Evolutionary conservation across 139 green algal genomes (phyloP).

Genomic region (Asterochloris sp.): DNA sequence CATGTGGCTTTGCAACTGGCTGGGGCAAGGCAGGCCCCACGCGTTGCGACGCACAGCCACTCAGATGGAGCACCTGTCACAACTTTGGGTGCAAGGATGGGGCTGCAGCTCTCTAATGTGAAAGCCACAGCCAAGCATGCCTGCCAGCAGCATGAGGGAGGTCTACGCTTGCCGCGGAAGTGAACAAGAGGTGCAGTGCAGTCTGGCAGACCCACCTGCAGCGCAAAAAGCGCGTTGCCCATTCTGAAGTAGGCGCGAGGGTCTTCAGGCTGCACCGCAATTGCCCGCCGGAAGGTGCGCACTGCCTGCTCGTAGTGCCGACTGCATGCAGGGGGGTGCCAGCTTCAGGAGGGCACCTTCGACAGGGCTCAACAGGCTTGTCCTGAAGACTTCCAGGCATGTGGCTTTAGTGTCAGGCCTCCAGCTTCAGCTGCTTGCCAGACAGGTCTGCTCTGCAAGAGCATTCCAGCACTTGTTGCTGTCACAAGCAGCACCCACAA

Average conservation of each 20-base stretch:
- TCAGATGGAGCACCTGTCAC: too few relatives aligned
- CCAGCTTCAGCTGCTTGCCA: background rate
- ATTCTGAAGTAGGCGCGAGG: slow-evolving; percentile 57
- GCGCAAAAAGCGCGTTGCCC: slow-evolving; percentile 59
- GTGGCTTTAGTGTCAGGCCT: background rate
- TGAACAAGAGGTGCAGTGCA: too few relatives aligned
- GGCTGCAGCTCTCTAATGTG: too few relatives aligned
- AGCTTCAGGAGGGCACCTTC: background rate
- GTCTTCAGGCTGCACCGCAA: slow-evolving; percentile 34
- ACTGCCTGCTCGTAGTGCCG: slow-evolving; percentile 28
- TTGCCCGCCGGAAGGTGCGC: slow-evolving; percentile 43
- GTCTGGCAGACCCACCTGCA: background rate
- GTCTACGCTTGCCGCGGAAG: too few relatives aligned
- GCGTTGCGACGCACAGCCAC: too few relatives aligned
- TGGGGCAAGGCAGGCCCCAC: too few relatives aligned
- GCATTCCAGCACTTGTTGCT: background rate
- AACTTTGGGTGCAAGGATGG: too few relatives aligned
- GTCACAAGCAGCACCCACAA: background rate
- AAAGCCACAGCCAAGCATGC: too few relatives aligned
- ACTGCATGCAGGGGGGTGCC: slow-evolving; percentile 17
- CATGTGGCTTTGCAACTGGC: too few relatives aligned
- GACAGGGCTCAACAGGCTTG: background rate
- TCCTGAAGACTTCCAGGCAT: background rate
- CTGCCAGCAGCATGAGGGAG: too few relatives aligned
- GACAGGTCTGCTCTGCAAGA: background rate